A percentile compares a stretch with the other conserved stretches of the same genome.
phyloP scores from a whole-genome alignment of 2,329 filamentous ascomycete species.

The Furcasterigmium sp. region DNA sequence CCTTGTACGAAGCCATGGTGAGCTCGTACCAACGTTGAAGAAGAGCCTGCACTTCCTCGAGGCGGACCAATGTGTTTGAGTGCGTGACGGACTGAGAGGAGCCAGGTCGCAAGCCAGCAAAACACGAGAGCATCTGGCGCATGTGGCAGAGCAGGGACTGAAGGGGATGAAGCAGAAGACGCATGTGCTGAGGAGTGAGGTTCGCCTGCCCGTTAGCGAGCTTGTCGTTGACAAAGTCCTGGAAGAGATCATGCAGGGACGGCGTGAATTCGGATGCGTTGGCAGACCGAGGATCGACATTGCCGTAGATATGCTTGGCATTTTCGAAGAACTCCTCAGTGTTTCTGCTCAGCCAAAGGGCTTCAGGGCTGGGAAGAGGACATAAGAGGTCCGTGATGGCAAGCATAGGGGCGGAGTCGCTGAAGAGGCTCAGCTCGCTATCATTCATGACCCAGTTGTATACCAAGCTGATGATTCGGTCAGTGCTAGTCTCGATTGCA shows the following conservation, averaged over 20 bases:
- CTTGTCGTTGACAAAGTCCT: slow-evolving; percentile 62
- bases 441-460: slow-evolving; percentile 74
- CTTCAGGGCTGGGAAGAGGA: slow-evolving; percentile 57
- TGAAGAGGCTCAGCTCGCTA: slow-evolving; percentile 64
- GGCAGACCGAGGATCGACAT: slow-evolving; percentile 46
- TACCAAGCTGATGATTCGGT: too few species aligned
- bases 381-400: slow-evolving; percentile 60
- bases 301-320: slow-evolving; percentile 54
- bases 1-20: slow-evolving; percentile 49
- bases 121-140: slow-evolving; percentile 60
- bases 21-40: slow-evolving; percentile 64
- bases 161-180: slow-evolving; percentile 63
- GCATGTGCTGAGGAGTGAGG: slow-evolving; percentile 51
- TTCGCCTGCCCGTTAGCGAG: slow-evolving; percentile 40
- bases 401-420: slow-evolving; percentile 58
- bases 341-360: slow-evolving; percentile 56
- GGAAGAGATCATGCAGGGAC: slow-evolving; percentile 61
- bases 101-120: slow-evolving; percentile 46
- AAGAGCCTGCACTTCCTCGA: slow-evolving; percentile 60
- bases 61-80: slow-evolving; percentile 51
- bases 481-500: too few species aligned
- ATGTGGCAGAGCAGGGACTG: slow-evolving; percentile 61
- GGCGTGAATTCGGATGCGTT: slow-evolving; percentile 45
- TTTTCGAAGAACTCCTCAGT: slow-evolving; percentile 54
- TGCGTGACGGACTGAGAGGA: slow-evolving; percentile 46